These are phyloP conservation scores for Pistacia vera DNA, from an alignment of 345 rosid genomes.

Conservation along the genomic window DNA sequence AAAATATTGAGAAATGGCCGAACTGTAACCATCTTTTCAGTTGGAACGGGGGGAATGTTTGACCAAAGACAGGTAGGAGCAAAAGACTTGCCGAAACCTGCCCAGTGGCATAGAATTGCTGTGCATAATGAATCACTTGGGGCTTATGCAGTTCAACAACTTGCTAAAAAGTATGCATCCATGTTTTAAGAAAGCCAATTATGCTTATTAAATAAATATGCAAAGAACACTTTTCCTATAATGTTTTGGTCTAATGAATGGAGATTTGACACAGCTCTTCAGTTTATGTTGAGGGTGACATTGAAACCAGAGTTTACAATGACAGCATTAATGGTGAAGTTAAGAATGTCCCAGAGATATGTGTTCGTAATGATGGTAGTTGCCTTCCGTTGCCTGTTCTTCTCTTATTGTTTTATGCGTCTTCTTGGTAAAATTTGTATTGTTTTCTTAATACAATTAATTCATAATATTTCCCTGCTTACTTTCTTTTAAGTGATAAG, in stretches of 20 bases:
- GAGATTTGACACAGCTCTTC: conserved; percentile 62
- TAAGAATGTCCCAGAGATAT: conserved; percentile 82
- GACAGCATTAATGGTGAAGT: conserved; percentile 82
- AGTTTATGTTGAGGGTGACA: conserved; percentile 95
- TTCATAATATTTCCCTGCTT: neutral
- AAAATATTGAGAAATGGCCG: conserved; percentile 89
- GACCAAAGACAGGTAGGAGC: conserved; percentile 72
- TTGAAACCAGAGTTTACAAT: conserved; percentile 91
- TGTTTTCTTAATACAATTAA: neutral
- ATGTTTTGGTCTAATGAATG: conserved; percentile 23
- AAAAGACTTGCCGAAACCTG: conserved; percentile 70
- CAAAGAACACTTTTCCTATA: neutral
- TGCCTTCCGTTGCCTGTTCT: conserved; percentile 12
- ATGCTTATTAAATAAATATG: neutral
- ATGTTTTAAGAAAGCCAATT: neutral
- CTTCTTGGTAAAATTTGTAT: neutral
- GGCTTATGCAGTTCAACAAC: conserved; percentile 79
- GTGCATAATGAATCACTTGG: conserved; percentile 83
- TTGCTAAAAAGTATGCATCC: conserved; percentile 65
- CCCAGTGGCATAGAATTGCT: conserved; percentile 96
- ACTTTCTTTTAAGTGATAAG: neutral
- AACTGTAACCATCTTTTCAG: conserved; percentile 85
- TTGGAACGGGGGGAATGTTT: conserved; percentile 94
- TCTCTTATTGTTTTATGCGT: neutral
- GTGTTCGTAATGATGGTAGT: conserved; percentile 85